phyloP scores from a whole-genome alignment of 2,329 filamentous ascomycete species.

The Aschersonia sp. region DNA sequence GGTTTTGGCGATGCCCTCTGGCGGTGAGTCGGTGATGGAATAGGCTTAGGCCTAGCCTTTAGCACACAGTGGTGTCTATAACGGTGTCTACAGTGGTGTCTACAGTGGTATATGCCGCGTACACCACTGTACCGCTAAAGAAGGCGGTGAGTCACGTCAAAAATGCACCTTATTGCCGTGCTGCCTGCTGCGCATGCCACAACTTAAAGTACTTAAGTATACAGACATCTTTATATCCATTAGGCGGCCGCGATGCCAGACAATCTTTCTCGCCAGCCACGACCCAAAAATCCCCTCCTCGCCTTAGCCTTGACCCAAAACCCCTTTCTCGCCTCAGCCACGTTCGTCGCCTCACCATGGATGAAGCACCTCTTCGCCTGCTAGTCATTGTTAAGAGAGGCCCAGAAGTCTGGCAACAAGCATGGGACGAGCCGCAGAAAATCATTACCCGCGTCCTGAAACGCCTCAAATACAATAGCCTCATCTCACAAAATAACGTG shows the following conservation, averaged over 20 bases:
- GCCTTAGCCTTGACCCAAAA: too few species aligned
- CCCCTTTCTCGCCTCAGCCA: background rate
- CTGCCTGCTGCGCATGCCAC: background rate
- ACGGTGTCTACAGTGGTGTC: background rate
- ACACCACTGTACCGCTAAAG: background rate
- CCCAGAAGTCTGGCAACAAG: background rate
- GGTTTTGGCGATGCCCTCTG: background rate
- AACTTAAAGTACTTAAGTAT: background rate
- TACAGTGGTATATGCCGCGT: background rate
- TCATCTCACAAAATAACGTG: background rate
- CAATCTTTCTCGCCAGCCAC: background rate
- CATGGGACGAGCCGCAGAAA: background rate
- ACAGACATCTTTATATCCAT: background rate
- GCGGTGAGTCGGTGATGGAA: background rate
- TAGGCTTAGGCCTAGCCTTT: background rate
- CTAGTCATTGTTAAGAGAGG: background rate
- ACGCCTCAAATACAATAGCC: background rate
- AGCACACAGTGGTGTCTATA: background rate
- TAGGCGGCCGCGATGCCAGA: background rate
- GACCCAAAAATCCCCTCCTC: background rate
- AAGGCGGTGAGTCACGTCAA: background rate
- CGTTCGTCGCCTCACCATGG: background rate
- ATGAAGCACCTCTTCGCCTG: background rate
- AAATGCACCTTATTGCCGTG: background rate
- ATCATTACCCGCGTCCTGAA: background rate